phyloP scores from a whole-genome alignment of 495 filamentous ascomycete genomes.

The Neurospora tetrasperma region DNA sequence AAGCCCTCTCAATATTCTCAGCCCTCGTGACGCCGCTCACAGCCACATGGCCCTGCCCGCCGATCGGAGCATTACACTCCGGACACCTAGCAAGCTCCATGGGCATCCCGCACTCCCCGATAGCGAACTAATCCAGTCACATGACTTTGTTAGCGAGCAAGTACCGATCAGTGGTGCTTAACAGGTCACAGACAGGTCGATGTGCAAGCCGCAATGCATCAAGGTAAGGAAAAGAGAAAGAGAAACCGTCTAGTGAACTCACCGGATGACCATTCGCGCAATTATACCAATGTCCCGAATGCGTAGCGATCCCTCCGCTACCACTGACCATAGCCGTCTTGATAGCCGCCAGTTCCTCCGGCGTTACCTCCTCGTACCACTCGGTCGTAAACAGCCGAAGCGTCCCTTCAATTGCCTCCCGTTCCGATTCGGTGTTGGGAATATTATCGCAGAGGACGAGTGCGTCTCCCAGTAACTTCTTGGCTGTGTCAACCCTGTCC shows the following conservation, averaged over 20 bases:
- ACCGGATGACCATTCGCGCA: slow-evolving; percentile 27
- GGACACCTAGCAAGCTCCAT: slow-evolving; percentile 55
- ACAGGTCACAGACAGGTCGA: too few relatives aligned
- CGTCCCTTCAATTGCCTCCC: slow-evolving; percentile 13
- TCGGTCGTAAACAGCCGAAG: slow-evolving; percentile 6
- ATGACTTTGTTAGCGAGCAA: too few relatives aligned
- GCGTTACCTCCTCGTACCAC: slow-evolving; percentile 19
- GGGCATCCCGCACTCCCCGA: slow-evolving; percentile 65
- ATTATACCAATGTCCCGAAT: slow-evolving; percentile 28
- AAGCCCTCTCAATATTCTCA: too few relatives aligned
- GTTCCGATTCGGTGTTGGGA: slow-evolving; percentile 8
- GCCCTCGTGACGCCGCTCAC: slow-evolving; percentile 9
- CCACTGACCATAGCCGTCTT: slow-evolving; percentile 26
- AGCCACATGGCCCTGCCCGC: slow-evolving; percentile 48
- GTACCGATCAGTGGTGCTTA: too few relatives aligned
- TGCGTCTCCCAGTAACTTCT: neutral
- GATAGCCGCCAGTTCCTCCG: slow-evolving; percentile 21
- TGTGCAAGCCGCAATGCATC: too few relatives aligned
- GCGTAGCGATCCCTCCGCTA: slow-evolving; percentile 15
- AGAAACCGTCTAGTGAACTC: slow-evolving; percentile 1
- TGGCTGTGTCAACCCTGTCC: neutral
- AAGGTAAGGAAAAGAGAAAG: neutral
- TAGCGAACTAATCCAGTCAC: neutral
- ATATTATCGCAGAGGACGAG: slow-evolving; percentile 14
- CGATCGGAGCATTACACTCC: slow-evolving; percentile 51